These are phyloP conservation scores for Chloris gayana DNA, from an alignment of 176 grass and related monocot species.

Conservation along the genomic window DNA sequence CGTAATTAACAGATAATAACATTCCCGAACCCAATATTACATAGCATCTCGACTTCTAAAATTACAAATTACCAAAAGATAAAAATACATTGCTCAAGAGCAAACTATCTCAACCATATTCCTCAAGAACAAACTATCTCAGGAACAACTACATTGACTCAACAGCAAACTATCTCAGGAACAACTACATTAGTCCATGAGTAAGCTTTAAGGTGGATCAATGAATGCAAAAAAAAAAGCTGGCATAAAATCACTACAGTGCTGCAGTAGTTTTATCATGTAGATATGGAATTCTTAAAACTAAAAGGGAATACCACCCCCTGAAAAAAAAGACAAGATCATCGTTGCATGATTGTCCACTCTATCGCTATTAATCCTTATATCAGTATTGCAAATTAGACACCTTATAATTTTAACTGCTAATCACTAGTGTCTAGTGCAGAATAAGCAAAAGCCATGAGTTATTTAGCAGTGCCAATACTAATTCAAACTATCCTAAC, in stretches of 20 bases:
- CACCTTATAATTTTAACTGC: background rate
- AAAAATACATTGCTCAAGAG: background rate
- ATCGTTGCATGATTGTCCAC: conserved; percentile 1
- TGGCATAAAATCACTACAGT: background rate
- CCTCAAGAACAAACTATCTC: no score
- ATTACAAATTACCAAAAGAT: background rate
- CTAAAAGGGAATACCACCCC: background rate
- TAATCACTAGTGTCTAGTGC: background rate
- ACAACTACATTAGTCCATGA: background rate
- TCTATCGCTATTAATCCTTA: background rate
- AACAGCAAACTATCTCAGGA: no score
- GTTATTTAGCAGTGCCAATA: background rate
- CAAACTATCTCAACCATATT: background rate
- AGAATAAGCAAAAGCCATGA: background rate
- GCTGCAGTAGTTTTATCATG: background rate
- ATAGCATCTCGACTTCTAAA: background rate
- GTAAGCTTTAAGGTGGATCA: background rate
- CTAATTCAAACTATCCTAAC: conserved; percentile 1
- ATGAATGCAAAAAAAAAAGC: background rate
- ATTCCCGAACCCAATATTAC: background rate
- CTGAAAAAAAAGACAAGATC: background rate
- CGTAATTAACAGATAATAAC: background rate
- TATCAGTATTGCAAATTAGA: background rate
- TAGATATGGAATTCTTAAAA: background rate
- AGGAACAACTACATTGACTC: background rate